Conservation (phyloP, 2,329 filamentous ascomycete species). For the Stagonosporopsis tanaceti region DNA sequence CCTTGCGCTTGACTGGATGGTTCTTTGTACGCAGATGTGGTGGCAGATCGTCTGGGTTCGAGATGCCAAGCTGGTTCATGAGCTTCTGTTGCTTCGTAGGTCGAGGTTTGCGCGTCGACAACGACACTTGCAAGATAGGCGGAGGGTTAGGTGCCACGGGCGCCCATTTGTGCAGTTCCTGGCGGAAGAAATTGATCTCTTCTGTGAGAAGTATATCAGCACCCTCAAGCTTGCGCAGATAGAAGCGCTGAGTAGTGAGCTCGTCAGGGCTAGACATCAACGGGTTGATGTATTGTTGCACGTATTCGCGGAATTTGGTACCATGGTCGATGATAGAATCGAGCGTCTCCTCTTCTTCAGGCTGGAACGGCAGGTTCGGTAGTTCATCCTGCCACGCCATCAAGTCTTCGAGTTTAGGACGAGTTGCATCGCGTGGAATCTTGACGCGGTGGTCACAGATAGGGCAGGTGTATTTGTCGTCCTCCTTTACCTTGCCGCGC, state of each 20-base stretch:
- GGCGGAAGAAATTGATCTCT: conserved; percentile 97
- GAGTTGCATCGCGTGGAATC: conserved; percentile 93
- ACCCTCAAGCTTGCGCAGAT: conserved; percentile 94
- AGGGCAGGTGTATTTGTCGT: conserved; percentile 97
- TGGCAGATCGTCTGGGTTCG: conserved; percentile 89
- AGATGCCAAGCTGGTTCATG: conserved; percentile 85
- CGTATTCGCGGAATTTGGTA: conserved; percentile 81
- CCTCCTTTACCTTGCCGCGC: conserved; percentile 95
- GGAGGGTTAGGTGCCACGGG: conserved; percentile 87
- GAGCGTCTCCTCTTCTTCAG: conserved; percentile 89
- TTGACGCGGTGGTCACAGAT: conserved; percentile 98
- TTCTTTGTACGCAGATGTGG: conserved; percentile 78
- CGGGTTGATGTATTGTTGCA: conserved; percentile 81
- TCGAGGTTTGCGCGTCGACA: conserved; percentile 92
- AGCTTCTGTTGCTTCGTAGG: conserved; percentile 98
- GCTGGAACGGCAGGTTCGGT: conserved; percentile 83
- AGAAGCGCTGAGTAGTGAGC: conserved; percentile 89
- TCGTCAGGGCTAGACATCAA: conserved; percentile 84
- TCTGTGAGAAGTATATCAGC: conserved; percentile 89
- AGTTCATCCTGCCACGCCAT: conserved; percentile 86
- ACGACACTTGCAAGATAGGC: conserved; percentile 83
- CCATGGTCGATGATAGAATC: conserved; percentile 87
- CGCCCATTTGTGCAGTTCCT: conserved; percentile 93
- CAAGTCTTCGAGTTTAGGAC: conserved; percentile 92
- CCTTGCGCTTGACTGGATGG: conserved; percentile 65